Evolutionary conservation across 306 rosid species (phyloP).

Genomic region (Gillenia trifoliata): DNA sequence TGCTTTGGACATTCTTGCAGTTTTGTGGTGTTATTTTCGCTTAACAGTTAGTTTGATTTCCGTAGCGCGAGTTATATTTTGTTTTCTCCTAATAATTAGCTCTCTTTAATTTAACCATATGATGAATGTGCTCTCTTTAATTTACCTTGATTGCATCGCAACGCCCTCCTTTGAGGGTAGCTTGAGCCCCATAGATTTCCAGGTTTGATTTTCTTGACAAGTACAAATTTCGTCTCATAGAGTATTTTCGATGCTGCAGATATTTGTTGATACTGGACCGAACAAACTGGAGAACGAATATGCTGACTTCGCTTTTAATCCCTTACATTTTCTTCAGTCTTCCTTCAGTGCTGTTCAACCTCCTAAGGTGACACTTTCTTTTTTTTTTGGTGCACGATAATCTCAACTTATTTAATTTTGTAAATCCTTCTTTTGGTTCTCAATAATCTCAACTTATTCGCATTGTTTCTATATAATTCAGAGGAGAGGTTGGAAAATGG

Average conservation of each 20-base stretch:
- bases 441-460: background rate
- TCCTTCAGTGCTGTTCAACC: slow-evolving; percentile 53
- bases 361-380: slow-evolving; percentile 48
- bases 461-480: slow-evolving; percentile 16
- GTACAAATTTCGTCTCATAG: background rate
- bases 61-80: background rate
- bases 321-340: slow-evolving; percentile 89
- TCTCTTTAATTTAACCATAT: background rate
- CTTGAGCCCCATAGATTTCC: background rate
- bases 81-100: background rate
- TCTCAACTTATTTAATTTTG: background rate
- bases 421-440: background rate
- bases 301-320: slow-evolving; percentile 74
- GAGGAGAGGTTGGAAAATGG: slow-evolving; percentile 88
- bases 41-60: background rate
- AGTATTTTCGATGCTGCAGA: slow-evolving; percentile 35
- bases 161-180: background rate
- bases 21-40: background rate
- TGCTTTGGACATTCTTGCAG: background rate
- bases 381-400: background rate
- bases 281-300: slow-evolving; percentile 88
- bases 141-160: background rate
- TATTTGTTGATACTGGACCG: slow-evolving; percentile 82
- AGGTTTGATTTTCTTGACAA: background rate
- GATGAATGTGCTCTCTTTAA: background rate